These are phyloP conservation scores for Leishmania braziliensis DNA, from an alignment of 208 protist species.

Conservation along the genomic window DNA sequence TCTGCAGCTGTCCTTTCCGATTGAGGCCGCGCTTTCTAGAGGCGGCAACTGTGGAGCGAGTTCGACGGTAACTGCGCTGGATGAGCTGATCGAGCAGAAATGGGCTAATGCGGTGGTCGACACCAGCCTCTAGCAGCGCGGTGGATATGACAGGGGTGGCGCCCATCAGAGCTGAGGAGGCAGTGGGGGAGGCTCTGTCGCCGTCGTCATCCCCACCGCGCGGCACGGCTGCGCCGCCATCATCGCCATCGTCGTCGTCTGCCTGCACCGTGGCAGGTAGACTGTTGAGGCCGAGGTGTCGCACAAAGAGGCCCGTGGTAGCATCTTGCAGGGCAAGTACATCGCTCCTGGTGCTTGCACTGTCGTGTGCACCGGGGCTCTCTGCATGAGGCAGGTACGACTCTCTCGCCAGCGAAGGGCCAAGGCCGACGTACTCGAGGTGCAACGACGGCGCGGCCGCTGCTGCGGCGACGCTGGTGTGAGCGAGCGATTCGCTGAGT, in stretches of 20 bases:
- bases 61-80: conserved; percentile 11
- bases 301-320: conserved; percentile 26
- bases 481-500: not conserved
- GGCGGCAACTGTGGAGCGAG: conserved; percentile 1
- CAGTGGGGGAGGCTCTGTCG: not conserved
- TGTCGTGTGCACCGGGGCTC: not conserved
- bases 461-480: not conserved
- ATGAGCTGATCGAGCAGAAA: conserved; percentile 27
- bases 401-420: conserved; percentile 9
- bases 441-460: conserved; percentile 9
- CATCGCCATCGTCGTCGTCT: not conserved
- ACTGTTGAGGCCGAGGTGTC: conserved; percentile 10
- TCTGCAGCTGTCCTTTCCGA: not conserved
- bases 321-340: conserved; percentile 26
- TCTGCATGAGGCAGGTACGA: conserved; percentile 14
- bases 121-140: conserved; percentile 24
- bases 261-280: not conserved
- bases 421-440: conserved; percentile 21
- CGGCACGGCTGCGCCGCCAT: no score
- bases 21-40: conserved; percentile 1
- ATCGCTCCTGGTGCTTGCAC: not conserved
- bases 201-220: not conserved
- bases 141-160: conserved; percentile 17
- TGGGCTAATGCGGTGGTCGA: conserved; percentile 31
- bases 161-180: not conserved